Base-by-base conservation (phyloP, 768 basidiomycete species). In the Coprinopsis marcescibilis region DNA sequence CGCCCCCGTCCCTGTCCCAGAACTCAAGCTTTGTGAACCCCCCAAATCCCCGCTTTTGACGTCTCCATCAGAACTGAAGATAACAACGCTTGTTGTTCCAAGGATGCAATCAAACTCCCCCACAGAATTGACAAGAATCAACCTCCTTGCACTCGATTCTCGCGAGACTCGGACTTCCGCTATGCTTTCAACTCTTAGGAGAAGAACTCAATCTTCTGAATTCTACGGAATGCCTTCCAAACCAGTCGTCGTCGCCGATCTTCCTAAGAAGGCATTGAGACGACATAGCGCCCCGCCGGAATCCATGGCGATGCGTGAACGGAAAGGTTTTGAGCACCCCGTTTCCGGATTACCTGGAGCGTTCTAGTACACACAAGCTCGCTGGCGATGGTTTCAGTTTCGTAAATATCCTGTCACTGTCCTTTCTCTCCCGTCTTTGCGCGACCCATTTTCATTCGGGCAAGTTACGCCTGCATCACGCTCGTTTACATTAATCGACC, bases 271-370 rank as follows among this genome's bases (percentile, higher is more conserved):
- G 17, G 49, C 49, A 45, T 69, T 66, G 60, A 76, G 70, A 60
- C 73, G 83, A 42, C 70, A 71, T 54, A 83, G 81, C 57, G 81
- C 80, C 7, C 83, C 82, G 19, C 80, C 79, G 10, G 79, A 85
- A 57, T 62, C 84, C 30, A 66, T 72, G 49, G 64, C 67, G 15
- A 60, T 57, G 15, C 64, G 68, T 35, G 65, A 69, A 38, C 80
- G 82, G 45, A 52, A 58, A 35, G 80, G 77, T 33, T 84, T 85
- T 57, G 65, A 73, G 53, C 78, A 80, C 56, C 77, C 78, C 12
- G 70, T 79, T 36, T 71, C 86, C 35, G 62, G 70, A 10, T 59
- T 81, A 50, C 76, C 78, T 4, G 81, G 80, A 25, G 77, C 72
- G 24, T 83, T 85, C 62, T 84, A 69, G 45, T 29, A n/a, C n/a